Percentiles rank a stretch among this genome's conserved stretches.
Conservation (phyloP, 176 grass and related monocot species). For the Aegilops sharonensis region DNA sequence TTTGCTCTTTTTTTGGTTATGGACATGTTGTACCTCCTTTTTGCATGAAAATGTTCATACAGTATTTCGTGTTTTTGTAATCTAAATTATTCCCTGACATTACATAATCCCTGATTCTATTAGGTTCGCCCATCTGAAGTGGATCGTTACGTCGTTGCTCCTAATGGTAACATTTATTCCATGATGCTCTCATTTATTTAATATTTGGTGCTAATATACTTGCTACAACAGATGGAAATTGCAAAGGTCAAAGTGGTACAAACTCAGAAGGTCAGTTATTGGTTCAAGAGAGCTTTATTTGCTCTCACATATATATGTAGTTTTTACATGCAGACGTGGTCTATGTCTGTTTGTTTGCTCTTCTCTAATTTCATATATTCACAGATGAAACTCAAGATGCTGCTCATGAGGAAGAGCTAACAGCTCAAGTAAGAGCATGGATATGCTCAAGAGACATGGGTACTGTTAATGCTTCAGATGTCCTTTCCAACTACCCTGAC, state of each 20-base stretch:
- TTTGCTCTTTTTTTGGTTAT: conserved; percentile 11
- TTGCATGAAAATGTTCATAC: not conserved
- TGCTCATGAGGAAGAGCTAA: conserved; percentile 70
- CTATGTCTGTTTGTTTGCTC: not conserved
- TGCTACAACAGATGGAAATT: conserved; percentile 49
- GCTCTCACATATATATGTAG: not conserved
- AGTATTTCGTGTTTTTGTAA: not conserved
- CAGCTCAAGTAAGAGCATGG: conserved; percentile 73
- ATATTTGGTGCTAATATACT: conserved; percentile 38
- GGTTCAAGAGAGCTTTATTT: conserved; percentile 16
- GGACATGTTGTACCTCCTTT: not conserved
- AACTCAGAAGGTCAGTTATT: conserved; percentile 77
- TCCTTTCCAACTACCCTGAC: conserved; percentile 75
- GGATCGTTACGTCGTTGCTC: conserved; percentile 78
- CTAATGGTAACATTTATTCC: conserved; percentile 60
- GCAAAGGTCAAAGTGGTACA: conserved; percentile 47
- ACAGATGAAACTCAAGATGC: conserved; percentile 94
- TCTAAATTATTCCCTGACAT: not conserved
- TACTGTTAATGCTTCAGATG: conserved; percentile 62
- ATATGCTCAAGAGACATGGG: conserved; percentile 54
- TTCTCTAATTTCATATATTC: conserved; percentile 32
- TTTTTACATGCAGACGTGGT: not conserved
- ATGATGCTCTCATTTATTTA: conserved; percentile 17
- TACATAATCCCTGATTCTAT: conserved; percentile 23
- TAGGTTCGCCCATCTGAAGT: conserved; percentile 70